A percentile compares a stretch with the other conserved stretches of the same genome.
These are phyloP conservation scores for Neospermospora avenae DNA, from an alignment of 2,329 filamentous ascomycete genomes.

Conservation along the genomic window DNA sequence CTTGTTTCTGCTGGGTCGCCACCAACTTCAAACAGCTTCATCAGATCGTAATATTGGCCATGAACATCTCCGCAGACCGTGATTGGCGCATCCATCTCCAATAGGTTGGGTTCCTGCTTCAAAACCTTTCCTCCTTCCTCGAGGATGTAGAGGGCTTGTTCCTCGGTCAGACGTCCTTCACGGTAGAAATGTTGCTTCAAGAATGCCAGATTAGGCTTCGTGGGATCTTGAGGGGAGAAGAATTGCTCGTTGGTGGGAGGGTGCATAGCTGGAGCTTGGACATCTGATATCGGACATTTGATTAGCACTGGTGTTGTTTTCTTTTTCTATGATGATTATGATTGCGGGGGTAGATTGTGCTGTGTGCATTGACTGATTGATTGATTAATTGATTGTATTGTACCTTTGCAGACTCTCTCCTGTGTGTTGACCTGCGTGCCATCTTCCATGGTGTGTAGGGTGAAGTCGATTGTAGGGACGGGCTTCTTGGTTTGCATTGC, in stretches of 20 bases:
- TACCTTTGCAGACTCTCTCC: constrained; percentile 98
- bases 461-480: constrained; percentile 96
- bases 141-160: constrained; percentile 96
- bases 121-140: constrained; percentile 82
- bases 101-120: constrained; percentile 84
- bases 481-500: constrained; percentile 95
- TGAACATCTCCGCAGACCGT: constrained; percentile 98
- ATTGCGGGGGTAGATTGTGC: too few relatives aligned
- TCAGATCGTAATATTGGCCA: constrained; percentile 97
- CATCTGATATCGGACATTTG: constrained; percentile 60
- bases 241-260: constrained; percentile 94
- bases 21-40: constrained; percentile 99
- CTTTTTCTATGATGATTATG: too few relatives aligned
- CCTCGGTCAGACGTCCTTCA: constrained; percentile 93
- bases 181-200: constrained; percentile 98
- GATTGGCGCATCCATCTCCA: constrained; percentile 99
- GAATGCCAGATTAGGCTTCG: constrained; percentile 89
- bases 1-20: constrained; percentile 94
- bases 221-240: constrained; percentile 78
- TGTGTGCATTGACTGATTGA: constrained; percentile 11
- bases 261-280: constrained; percentile 93
- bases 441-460: constrained; percentile 97
- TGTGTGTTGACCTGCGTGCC: constrained; percentile 90
- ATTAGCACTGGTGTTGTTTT: constrained; percentile 23
- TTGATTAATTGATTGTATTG: constrained; percentile 22